A percentile compares a stretch with the other conserved stretches of the same genome.
Evolutionary conservation across 495 filamentous ascomycete species (phyloP).

Genomic region (Penicillium chermesinum): DNA sequence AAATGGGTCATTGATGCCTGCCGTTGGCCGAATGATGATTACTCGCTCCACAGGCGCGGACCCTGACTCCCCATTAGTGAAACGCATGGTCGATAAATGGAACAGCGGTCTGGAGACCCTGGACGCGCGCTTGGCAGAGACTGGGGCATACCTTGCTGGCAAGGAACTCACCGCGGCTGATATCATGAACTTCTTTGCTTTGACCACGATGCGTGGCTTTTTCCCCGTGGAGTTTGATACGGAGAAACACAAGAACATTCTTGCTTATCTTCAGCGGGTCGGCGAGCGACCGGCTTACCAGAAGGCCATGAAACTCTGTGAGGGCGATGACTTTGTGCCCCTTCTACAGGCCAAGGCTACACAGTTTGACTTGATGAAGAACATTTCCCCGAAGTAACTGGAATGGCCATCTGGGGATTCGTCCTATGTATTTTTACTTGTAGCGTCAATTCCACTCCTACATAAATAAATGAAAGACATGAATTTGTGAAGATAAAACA

Average conservation of each 20-base stretch:
- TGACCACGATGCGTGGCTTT: conserved; percentile 54
- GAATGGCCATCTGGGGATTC: not conserved
- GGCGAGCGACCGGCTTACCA: conserved; percentile 24
- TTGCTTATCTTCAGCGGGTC: conserved; percentile 22
- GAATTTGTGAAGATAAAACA: too few relatives aligned
- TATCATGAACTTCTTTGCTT: conserved; percentile 49
- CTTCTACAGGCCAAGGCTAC: conserved; percentile 12
- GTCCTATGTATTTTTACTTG: not conserved
- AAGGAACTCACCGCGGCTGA: conserved; percentile 57
- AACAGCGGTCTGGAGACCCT: conserved; percentile 29
- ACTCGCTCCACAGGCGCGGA: not conserved
- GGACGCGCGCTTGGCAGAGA: conserved; percentile 39
- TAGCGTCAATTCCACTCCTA: not conserved
- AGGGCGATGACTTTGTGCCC: conserved; percentile 31
- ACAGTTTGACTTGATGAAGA: conserved; percentile 10
- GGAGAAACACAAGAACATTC: conserved; percentile 21
- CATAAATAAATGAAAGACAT: too few relatives aligned
- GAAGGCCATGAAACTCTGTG: conserved; percentile 25
- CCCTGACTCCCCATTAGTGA: conserved; percentile 11
- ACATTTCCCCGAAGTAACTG: not conserved
- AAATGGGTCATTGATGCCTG: conserved; percentile 50
- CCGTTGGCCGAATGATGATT: conserved; percentile 23
- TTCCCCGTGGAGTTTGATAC: conserved; percentile 29
- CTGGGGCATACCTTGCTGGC: conserved; percentile 52
- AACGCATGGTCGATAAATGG: conserved; percentile 7